A percentile compares a stretch with the other conserved stretches of the same genome.
These are phyloP conservation scores for Nicotiana benthamiana DNA, from an alignment of 257 asterid species.

Conservation along the genomic window DNA sequence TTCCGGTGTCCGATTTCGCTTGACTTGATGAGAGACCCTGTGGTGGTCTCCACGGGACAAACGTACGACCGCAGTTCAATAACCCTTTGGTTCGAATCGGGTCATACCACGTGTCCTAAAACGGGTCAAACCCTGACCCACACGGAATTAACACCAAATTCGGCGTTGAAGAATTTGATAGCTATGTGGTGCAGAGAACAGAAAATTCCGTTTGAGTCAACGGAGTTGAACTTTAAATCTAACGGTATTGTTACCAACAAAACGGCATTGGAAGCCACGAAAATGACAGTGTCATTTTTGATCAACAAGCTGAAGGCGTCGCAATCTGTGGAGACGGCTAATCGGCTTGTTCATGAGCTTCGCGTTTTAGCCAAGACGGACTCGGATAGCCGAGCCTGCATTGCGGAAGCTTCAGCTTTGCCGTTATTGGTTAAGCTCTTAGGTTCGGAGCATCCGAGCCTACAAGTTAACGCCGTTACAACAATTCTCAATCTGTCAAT, in stretches of 20 bases:
- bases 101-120: constrained; percentile 84
- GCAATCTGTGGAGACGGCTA: constrained; percentile 35
- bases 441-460: constrained; percentile 54
- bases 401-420: constrained; percentile 74
- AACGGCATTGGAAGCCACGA: constrained; percentile 73
- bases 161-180: constrained; percentile 62
- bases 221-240: constrained; percentile 30
- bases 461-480: constrained; percentile 76
- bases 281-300: constrained; percentile 69
- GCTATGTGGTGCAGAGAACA: constrained; percentile 81
- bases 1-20: constrained; percentile 80
- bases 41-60: constrained; percentile 83
- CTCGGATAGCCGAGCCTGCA: constrained; percentile 67
- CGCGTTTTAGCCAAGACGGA: constrained; percentile 70
- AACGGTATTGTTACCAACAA: constrained; percentile 33
- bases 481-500: constrained; percentile 77
- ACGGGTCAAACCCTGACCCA: constrained; percentile 69
- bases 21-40: constrained; percentile 80
- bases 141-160: constrained; percentile 47
- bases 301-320: constrained; percentile 49
- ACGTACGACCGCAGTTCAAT: constrained; percentile 70
- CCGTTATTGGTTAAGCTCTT: constrained; percentile 49
- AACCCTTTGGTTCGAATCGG: constrained; percentile 65
- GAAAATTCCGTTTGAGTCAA: constrained; percentile 58
- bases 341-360: constrained; percentile 74